Base-by-base conservation (phyloP, 2,329 filamentous ascomycete genomes). In the Coleophoma eucalyptorum region DNA sequence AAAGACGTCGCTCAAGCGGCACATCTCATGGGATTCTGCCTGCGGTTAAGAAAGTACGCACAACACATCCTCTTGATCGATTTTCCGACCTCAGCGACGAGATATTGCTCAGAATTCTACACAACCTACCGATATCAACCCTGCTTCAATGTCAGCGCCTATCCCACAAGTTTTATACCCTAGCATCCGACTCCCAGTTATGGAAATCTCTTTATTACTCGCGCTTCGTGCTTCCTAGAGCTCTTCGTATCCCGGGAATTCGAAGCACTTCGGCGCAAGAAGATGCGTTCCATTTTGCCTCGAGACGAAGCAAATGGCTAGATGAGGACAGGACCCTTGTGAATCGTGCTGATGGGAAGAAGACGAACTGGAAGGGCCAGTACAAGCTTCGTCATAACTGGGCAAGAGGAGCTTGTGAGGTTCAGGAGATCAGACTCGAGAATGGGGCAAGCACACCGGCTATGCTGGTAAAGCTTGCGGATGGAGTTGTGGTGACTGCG, bases 331-430 rank as follows among this genome's bases (percentile, higher is more conserved):
- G 26, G 26, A 58, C 44, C 6, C 37, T 66, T 21, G 51, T 65
- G 31, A 62, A 56, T 44, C 54, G 59, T 16, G 46, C 37, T 11
- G 58, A 63, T 52, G 63, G 58, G 1, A 57, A 57, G 47, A 57
- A 70, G 18, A 84, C 80, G 43, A 82, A 94, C 63, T 97, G 92
- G 92, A 96, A 95, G 72, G 80, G 81, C 54, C 88, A 94, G 62
- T 97, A 95, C 69, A 90, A 87, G 62, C 75, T 97, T 46, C 80
- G 89, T 43, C 88, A 96, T 65, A 97, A 97, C 70, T 97, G 94
- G 94, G 81, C 88, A 1, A 82, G 79, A 55, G 94, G 93, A 0
- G 84, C 81, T 58, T 96, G 90, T 62, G 86, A 82, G 35, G 83
- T 96, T 12, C 84, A 87, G 34, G 89, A 96, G 67, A 80, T 97